phyloP scores from a whole-genome alignment of 208 protist genomes.

The Trypanosomatidae sp. region DNA sequence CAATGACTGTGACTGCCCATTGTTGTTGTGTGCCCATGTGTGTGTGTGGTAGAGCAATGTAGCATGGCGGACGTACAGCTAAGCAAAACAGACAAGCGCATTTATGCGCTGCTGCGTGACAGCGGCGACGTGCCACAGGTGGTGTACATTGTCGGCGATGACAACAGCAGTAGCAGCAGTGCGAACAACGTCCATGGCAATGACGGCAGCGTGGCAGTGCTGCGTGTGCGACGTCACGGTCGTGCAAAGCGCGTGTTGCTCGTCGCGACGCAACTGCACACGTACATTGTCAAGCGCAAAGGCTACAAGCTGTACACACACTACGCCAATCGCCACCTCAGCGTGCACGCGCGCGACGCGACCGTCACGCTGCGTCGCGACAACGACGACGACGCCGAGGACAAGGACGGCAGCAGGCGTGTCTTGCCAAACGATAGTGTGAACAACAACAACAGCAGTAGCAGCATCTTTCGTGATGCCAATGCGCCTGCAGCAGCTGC shows the following conservation, averaged over 20 bases:
- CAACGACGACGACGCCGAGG: not conserved
- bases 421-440: too few relatives aligned
- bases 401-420: too few relatives aligned
- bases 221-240: constrained; percentile 34
- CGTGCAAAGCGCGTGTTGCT: constrained; percentile 42
- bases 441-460: too few relatives aligned
- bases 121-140: constrained; percentile 61
- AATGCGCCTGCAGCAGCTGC: too few relatives aligned
- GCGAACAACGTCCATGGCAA: too few relatives aligned
- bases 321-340: constrained; percentile 58
- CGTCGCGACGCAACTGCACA: constrained; percentile 49
- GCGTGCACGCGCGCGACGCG: constrained; percentile 10
- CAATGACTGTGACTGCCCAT: too few relatives aligned
- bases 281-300: constrained; percentile 75
- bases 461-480: too few relatives aligned
- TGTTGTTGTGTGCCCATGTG: too few relatives aligned
- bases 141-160: constrained; percentile 29
- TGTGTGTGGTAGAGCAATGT: too few relatives aligned
- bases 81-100: constrained; percentile 11
- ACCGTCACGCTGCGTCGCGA: constrained; percentile 10
- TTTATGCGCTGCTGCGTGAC: constrained; percentile 59
- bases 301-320: constrained; percentile 54
- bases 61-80: too few relatives aligned
- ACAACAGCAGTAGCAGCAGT: too few relatives aligned
- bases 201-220: too few relatives aligned